Conservation (phyloP, 108 stramenopile genomes). For the Cyclotella cryptica region DNA sequence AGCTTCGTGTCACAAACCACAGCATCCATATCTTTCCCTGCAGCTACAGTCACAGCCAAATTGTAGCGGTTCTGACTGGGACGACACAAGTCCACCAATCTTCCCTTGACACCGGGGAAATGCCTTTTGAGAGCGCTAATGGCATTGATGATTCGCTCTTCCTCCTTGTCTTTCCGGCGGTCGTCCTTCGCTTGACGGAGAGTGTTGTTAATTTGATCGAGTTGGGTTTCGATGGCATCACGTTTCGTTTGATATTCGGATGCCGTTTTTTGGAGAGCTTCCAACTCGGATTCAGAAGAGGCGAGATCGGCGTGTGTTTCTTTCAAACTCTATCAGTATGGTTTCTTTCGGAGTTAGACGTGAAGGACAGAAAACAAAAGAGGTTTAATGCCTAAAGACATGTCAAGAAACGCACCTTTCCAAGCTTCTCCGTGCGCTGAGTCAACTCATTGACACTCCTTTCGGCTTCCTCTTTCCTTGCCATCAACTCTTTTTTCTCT, state of each 20-base stretch:
- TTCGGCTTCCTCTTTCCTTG: constrained; percentile 59
- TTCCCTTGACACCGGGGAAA: constrained; percentile 94
- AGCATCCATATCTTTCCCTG: constrained; percentile 95
- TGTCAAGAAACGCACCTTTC: constrained; percentile 57
- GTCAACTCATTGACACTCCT: constrained; percentile 59
- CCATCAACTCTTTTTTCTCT: constrained; percentile 70
- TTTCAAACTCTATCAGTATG: constrained; percentile 58
- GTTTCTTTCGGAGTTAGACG: background rate
- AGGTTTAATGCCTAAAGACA: background rate
- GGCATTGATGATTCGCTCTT: constrained; percentile 78
- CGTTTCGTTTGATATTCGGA: constrained; percentile 65
- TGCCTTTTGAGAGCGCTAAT: constrained; percentile 84
- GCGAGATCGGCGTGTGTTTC: constrained; percentile 69
- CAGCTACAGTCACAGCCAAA: constrained; percentile 96
- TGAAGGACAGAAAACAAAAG: background rate
- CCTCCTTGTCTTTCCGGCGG: constrained; percentile 84
- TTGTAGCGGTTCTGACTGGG: constrained; percentile 93
- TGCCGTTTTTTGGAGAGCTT: constrained; percentile 57
- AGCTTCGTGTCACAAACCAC: constrained; percentile 73
- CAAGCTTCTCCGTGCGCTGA: constrained; percentile 63
- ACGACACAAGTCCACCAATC: constrained; percentile 94
- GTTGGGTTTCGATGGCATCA: constrained; percentile 82
- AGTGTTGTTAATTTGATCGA: constrained; percentile 77
- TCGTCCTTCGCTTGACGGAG: constrained; percentile 90
- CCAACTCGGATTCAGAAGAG: constrained; percentile 65